These are phyloP conservation scores for Helotiales sp. DNA, from an alignment of 2,329 filamentous ascomycete species.

Conservation along the genomic window DNA sequence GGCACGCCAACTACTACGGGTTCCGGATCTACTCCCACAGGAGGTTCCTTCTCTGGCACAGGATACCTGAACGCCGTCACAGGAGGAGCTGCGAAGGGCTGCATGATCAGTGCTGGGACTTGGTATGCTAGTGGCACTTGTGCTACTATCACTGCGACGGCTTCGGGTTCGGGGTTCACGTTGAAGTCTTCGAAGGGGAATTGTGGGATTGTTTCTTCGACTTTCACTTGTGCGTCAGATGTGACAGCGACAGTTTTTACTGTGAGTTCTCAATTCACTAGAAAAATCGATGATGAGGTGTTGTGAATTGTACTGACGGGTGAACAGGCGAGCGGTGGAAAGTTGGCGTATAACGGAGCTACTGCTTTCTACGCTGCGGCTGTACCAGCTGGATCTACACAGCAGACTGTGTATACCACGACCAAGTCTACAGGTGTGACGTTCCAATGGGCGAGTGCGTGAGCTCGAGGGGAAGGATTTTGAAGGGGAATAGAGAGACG, in stretches of 20 bases:
- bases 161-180: conserved; percentile 49
- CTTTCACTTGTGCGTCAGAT: conserved; percentile 59
- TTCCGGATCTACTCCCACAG: conserved; percentile 49
- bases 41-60: conserved; percentile 52
- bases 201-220: conserved; percentile 60
- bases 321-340: conserved; percentile 30
- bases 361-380: conserved; percentile 43
- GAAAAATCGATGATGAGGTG: too few relatives aligned
- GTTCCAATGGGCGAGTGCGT: conserved; percentile 41
- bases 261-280: conserved; percentile 39
- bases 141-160: conserved; percentile 64
- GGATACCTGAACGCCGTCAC: conserved; percentile 64
- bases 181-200: conserved; percentile 61
- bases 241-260: conserved; percentile 47
- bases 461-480: not conserved
- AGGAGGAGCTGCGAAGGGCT: conserved; percentile 58
- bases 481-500: not conserved
- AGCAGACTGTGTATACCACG: conserved; percentile 41
- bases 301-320: not conserved
- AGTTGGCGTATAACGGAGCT: conserved; percentile 38
- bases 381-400: conserved; percentile 41
- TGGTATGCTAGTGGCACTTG: conserved; percentile 73
- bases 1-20: conserved; percentile 34
- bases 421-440: conserved; percentile 39
- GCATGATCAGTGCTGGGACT: conserved; percentile 67